These are phyloP conservation scores for Diplodia sapinea DNA, from an alignment of 2,329 filamentous ascomycete species.

Conservation along the genomic window DNA sequence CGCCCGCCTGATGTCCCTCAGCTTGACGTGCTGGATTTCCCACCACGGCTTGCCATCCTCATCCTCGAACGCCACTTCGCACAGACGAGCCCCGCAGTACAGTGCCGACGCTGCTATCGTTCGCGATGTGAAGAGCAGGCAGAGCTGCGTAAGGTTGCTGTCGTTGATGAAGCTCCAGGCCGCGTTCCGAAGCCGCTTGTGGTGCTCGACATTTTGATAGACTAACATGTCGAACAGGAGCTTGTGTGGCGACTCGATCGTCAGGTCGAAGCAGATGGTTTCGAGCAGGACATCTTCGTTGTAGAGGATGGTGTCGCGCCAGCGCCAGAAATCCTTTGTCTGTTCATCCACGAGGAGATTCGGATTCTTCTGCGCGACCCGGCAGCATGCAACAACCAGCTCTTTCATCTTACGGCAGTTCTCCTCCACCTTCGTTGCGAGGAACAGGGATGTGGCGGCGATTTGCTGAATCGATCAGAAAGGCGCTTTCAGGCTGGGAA, in stretches of 20 bases:
- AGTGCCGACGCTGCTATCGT: slow-evolving; percentile 85
- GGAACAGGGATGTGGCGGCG: slow-evolving; percentile 87
- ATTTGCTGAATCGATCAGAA: slow-evolving; percentile 62
- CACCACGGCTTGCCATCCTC: slow-evolving; percentile 83
- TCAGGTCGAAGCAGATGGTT: slow-evolving; percentile 89
- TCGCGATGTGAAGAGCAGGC: slow-evolving; percentile 77
- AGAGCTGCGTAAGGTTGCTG: slow-evolving; percentile 81
- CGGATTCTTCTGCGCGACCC: slow-evolving; percentile 92
- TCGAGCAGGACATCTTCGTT: slow-evolving; percentile 94
- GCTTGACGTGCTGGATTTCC: slow-evolving; percentile 74
- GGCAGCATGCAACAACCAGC: slow-evolving; percentile 89
- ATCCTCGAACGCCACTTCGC: slow-evolving; percentile 73
- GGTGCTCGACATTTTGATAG: slow-evolving; percentile 74
- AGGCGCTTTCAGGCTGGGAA: background rate
- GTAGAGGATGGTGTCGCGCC: slow-evolving; percentile 90
- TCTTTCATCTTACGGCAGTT: slow-evolving; percentile 96
- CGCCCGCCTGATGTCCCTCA: slow-evolving; percentile 72
- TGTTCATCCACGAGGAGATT: slow-evolving; percentile 93
- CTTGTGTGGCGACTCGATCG: slow-evolving; percentile 86
- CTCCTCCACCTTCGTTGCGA: slow-evolving; percentile 97
- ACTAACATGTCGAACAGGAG: slow-evolving; percentile 81
- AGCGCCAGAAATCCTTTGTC: slow-evolving; percentile 97
- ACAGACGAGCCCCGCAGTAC: slow-evolving; percentile 83
- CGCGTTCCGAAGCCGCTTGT: slow-evolving; percentile 81
- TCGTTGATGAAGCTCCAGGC: slow-evolving; percentile 97